A percentile compares a stretch with the other conserved stretches of the same genome.
Evolutionary conservation across 2,329 filamentous ascomycete genomes (phyloP).

Genomic region (Aspergillus arachidicola): DNA sequence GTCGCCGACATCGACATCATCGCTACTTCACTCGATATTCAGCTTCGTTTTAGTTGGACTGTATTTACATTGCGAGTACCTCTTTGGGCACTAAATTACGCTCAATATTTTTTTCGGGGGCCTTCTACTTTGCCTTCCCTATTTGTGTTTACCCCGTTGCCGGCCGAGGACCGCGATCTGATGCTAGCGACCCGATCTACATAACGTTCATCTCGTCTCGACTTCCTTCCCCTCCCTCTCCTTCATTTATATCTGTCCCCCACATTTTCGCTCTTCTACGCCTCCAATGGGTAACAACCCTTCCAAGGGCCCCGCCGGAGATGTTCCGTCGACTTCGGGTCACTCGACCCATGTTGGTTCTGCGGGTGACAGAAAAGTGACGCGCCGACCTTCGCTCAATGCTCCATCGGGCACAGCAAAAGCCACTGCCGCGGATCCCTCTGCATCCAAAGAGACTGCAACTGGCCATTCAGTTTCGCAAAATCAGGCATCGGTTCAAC

Average conservation of each 20-base stretch:
- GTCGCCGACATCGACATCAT: conserved; percentile 24
- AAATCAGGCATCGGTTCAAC: conserved; percentile 40
- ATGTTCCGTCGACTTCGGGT: conserved; percentile 30
- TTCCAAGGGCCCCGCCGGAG: conserved; percentile 45
- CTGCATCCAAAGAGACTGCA: conserved; percentile 46
- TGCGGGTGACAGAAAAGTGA: conserved; percentile 40
- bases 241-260: conserved; percentile 9
- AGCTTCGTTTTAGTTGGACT: neutral
- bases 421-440: conserved; percentile 46
- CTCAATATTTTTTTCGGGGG: neutral
- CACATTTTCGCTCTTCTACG: conserved; percentile 15
- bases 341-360: conserved; percentile 28
- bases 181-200: conserved; percentile 28
- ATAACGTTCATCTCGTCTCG: conserved; percentile 8
- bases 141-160: conserved; percentile 17
- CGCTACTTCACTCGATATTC: conserved; percentile 7
- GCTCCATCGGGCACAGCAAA: conserved; percentile 41
- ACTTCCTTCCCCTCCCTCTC: conserved; percentile 11
- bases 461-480: conserved; percentile 42
- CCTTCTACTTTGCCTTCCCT: neutral
- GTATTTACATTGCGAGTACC: neutral
- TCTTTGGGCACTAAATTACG: neutral
- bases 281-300: conserved; percentile 53
- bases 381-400: conserved; percentile 45
- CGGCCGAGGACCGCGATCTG: conserved; percentile 20